Evolutionary conservation across 345 rosid genomes (phyloP), one percentile per base, ranked within the genome.

Genomic region (Salix suchowensis): DNA sequence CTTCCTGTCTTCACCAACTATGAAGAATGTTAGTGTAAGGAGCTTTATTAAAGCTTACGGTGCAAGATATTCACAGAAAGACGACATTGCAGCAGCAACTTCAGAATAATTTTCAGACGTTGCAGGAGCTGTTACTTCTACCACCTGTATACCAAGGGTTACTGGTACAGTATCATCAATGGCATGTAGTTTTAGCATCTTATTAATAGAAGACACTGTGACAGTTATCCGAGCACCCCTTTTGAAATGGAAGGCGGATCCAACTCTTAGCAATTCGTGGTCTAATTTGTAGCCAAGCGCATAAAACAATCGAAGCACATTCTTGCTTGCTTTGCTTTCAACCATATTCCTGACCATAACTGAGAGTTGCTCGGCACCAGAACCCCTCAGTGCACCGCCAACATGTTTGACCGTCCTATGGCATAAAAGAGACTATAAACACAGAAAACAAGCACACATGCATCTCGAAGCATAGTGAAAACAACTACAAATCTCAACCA

Each of bases 261-360:
- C 97, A 6, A 91, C 99, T 86, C 91, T 88, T 74, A 96, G 88
- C 67, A 91, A 89, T 83, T 96, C 99, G 23, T 92, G 94, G 78
- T 96, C 97, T 84, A 96, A 83, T 84, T 93, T 96, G 82, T 96
- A 96, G 30, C 99, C 99, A 14, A 96, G 94, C 0, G 92, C 82
- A 46, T 89, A 84, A 79, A 96, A 96, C 71, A 92, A 75, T 12
- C 90, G 89, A 69, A 93, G 84, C 12, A 87, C 96, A 37, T 93
- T 93, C 92, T 92, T 93, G 94, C 98, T 93, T n/a, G 91, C 95
- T 91, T 92, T 96, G 82, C 99, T 93, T 69, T 93, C 98, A 65
- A 92, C 84, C 97, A 89, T 88, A 55, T 80, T 86, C 84, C 98
- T 87, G 0, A 96, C 97, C 66, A 96, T 82, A 78, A 93, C 94